Percentiles rank a stretch among this genome's conserved stretches.
These are phyloP conservation scores for Sporothrix brasiliensis DNA, from an alignment of 2,329 filamentous ascomycete species.

Conservation along the genomic window DNA sequence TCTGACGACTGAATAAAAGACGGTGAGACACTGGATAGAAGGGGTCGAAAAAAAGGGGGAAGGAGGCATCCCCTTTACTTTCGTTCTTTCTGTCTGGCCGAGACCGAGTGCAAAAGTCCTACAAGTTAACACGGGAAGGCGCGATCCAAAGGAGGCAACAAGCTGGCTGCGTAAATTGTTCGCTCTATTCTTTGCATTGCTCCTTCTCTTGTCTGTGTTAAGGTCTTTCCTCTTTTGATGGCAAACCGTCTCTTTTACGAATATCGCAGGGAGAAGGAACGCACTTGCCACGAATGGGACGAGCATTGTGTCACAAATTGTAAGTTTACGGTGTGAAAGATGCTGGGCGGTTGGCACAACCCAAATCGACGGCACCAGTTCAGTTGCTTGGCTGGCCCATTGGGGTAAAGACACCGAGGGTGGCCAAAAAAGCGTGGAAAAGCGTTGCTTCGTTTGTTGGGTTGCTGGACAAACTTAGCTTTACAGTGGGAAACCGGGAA, in stretches of 20 bases:
- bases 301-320: constrained; percentile 6
- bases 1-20: constrained; percentile 10
- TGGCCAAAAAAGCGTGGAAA: not conserved
- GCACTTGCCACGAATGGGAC: constrained; percentile 20
- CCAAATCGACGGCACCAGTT: not conserved
- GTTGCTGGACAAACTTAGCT: not conserved
- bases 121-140: constrained; percentile 21
- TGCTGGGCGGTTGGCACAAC: not conserved
- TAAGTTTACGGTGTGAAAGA: not conserved
- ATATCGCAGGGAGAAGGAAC: not conserved
- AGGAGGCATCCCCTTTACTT: constrained; percentile 19
- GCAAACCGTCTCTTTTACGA: constrained; percentile 5
- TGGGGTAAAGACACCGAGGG: not conserved
- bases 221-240: constrained; percentile 5
- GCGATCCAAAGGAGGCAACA: constrained; percentile 19
- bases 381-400: not conserved
- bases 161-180: constrained; percentile 19
- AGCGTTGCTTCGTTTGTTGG: constrained; percentile 19
- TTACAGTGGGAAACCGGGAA: not conserved
- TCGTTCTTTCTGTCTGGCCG: not conserved
- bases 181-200: not conserved
- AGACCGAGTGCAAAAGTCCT: constrained; percentile 15
- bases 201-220: not conserved
- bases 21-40: constrained; percentile 14
- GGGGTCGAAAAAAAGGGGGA: constrained; percentile 8